A percentile compares a stretch with the other conserved stretches of the same genome.
Evolutionary conservation across 1,284 basidiomycete genomes (phyloP).

Genomic region (Sphagnurus paluster): DNA sequence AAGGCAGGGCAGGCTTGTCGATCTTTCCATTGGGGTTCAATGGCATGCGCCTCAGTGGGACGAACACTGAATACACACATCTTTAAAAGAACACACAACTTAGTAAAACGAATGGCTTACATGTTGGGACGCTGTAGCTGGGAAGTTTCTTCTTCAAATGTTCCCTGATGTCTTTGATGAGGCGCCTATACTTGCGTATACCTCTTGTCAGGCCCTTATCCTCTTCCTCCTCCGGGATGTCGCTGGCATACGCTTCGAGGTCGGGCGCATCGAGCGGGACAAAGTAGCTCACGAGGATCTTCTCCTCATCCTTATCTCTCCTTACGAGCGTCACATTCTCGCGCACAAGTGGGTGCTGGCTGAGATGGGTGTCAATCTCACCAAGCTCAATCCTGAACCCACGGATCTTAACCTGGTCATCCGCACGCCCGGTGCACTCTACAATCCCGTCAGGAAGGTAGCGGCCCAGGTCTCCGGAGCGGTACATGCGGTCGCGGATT

Average conservation of each 20-base stretch:
- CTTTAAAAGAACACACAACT: constrained; percentile 10
- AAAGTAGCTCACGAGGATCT: constrained; percentile 97
- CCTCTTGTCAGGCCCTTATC: constrained; percentile 66
- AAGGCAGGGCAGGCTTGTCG: constrained; percentile 97
- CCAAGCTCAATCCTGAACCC: constrained; percentile 99
- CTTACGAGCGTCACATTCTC: constrained; percentile 98
- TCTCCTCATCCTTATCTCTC: constrained; percentile 99
- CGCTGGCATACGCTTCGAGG: constrained; percentile 77
- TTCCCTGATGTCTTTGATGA: constrained; percentile 94
- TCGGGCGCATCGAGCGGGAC: constrained; percentile 83
- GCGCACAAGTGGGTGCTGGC: constrained; percentile 89
- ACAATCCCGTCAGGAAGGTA: constrained; percentile 94
- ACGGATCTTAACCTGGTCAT: constrained; percentile 99
- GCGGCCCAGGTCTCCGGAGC: constrained; percentile 94
- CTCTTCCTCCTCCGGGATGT: constrained; percentile 64
- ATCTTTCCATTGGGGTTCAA: constrained; percentile 99
- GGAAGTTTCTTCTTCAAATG: constrained; percentile 98
- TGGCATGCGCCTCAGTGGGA: constrained; percentile 94
- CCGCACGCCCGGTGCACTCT: constrained; percentile 96
- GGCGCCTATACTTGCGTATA: constrained; percentile 78
- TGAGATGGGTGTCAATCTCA: constrained; percentile 97
- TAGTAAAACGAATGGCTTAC: constrained; percentile 42
- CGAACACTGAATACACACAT: constrained; percentile 73
- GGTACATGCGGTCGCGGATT: constrained; percentile 97
- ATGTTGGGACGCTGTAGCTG: constrained; percentile 86